phyloP scores from a whole-genome alignment of 2,329 filamentous ascomycete species.

The Talaromyces sp. region DNA sequence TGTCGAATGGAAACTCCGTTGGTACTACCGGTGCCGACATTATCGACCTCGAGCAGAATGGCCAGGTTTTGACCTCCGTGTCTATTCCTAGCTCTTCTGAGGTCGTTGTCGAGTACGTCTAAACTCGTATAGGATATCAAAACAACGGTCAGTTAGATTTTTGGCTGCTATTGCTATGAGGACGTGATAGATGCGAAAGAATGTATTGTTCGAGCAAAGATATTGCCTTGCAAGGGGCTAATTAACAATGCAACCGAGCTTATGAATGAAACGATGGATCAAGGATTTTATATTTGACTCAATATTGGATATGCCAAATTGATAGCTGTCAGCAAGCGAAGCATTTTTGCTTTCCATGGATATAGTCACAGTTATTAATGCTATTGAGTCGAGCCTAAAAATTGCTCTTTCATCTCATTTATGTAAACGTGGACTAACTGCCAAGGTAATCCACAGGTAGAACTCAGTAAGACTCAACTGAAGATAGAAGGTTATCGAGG shows the following conservation, averaged over 20 bases:
- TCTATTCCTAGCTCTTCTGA: conserved; percentile 25
- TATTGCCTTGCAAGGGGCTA: background rate
- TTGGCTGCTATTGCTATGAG: background rate
- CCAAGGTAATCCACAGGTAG: too few relatives aligned
- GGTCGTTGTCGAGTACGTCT: conserved; percentile 27
- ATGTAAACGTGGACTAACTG: background rate
- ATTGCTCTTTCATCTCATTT: background rate
- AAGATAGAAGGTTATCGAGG: too few relatives aligned
- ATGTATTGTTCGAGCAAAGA: background rate
- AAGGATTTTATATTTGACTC: background rate
- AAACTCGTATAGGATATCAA: background rate
- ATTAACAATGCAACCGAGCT: background rate
- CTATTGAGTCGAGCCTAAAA: background rate
- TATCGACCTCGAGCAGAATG: conserved; percentile 48
- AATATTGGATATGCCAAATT: background rate
- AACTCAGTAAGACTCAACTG: too few relatives aligned
- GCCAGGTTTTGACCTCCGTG: conserved; percentile 33
- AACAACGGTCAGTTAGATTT: background rate
- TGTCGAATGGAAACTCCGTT: conserved; percentile 21
- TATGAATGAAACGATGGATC: background rate
- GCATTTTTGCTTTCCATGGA: background rate
- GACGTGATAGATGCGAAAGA: background rate
- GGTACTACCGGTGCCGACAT: conserved; percentile 40
- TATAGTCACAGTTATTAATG: background rate
- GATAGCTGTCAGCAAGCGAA: background rate